A percentile compares a stretch with the other conserved stretches of the same genome.
phyloP scores from a whole-genome alignment of 2,329 filamentous ascomycete species.

The Atkinsonella texensis region DNA sequence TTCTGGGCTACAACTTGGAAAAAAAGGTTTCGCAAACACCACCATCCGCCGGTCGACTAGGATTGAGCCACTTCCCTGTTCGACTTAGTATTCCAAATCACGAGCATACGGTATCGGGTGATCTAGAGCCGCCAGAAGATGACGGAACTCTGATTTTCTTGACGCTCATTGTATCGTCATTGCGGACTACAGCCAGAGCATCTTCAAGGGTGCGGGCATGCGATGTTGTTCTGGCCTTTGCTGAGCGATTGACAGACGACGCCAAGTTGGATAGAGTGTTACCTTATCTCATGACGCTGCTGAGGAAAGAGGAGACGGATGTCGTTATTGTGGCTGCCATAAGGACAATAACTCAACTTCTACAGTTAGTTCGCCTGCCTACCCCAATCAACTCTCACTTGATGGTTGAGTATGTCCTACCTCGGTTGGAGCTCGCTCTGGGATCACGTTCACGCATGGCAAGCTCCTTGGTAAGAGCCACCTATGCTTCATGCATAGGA shows the following conservation, averaged over 20 bases:
- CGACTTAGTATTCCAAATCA: slow-evolving; percentile 80
- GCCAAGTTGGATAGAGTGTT: slow-evolving; percentile 88
- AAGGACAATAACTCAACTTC: slow-evolving; percentile 74
- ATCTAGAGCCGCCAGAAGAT: slow-evolving; percentile 53
- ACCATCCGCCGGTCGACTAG: slow-evolving; percentile 28
- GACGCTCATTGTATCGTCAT: slow-evolving; percentile 74
- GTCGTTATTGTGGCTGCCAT: slow-evolving; percentile 78
- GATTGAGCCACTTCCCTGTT: slow-evolving; percentile 60
- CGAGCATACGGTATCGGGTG: slow-evolving; percentile 53
- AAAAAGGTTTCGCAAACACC: slow-evolving; percentile 20
- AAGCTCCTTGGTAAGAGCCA: slow-evolving; percentile 66
- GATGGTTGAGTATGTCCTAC: slow-evolving; percentile 56
- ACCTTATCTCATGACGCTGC: slow-evolving; percentile 73
- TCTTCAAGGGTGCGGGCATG: slow-evolving; percentile 82
- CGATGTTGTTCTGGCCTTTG: slow-evolving; percentile 83
- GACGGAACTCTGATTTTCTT: slow-evolving; percentile 91
- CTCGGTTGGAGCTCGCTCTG: slow-evolving; percentile 45
- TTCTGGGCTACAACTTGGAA: slow-evolving; percentile 62
- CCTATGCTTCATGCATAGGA: slow-evolving; percentile 86
- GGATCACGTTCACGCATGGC: slow-evolving; percentile 33
- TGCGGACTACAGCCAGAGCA: slow-evolving; percentile 79
- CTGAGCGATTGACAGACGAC: slow-evolving; percentile 84
- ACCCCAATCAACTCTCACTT: slow-evolving; percentile 64
- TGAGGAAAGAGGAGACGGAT: slow-evolving; percentile 66
- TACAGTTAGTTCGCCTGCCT: slow-evolving; percentile 78